Evolutionary conservation across 1,139 yeast species (phyloP), one percentile per base, ranked within the genome.

Genomic region (Candida sp.): DNA sequence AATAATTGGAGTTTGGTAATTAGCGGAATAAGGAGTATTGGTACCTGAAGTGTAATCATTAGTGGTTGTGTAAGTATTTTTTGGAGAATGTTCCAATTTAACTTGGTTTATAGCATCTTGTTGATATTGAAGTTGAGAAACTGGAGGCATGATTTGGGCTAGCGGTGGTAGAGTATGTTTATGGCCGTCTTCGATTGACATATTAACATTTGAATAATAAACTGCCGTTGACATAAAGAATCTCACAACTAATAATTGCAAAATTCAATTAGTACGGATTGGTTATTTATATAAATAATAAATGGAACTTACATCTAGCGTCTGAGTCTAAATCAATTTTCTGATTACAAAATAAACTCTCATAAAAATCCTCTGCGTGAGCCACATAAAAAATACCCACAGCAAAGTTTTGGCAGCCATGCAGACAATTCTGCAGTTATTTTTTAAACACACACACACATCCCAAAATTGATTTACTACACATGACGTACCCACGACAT

Each of bases 81-180:
- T 41, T 29, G 39, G 21, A 21, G 38, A 22, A 21, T 35, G 21
- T 21, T 42, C 44, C 21, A 38, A 38, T 22, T 41, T 40, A 29
- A 36, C 39, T 36, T 43, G 48, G 19, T 34, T 41, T 34, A 32
- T 32, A 12, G 22, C 40, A 21, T 32, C 41, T 35, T 45, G 40
- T 23, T 45, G 54, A 36, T 45, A 50, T 30, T 48, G 54, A n/a
- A 32, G 19, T 35, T 47, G 47, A n/a, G 39, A 27, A n/a, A 50
- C 57, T 40, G 56, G 51, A 15, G 68, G 70, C 63, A 65, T 64
- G 27, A 65, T 60, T 45, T 63, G 68, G 0, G 68, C 58, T 47
- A 65, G 61, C 21, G 69, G 63, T 8, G 70, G 70, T 45, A 65
- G 56, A 12, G 65, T 60, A 47, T 65, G 63, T 48, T 59, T 61